Conservation (phyloP, 345 rosid species). For the Arabis hirsuta region DNA sequence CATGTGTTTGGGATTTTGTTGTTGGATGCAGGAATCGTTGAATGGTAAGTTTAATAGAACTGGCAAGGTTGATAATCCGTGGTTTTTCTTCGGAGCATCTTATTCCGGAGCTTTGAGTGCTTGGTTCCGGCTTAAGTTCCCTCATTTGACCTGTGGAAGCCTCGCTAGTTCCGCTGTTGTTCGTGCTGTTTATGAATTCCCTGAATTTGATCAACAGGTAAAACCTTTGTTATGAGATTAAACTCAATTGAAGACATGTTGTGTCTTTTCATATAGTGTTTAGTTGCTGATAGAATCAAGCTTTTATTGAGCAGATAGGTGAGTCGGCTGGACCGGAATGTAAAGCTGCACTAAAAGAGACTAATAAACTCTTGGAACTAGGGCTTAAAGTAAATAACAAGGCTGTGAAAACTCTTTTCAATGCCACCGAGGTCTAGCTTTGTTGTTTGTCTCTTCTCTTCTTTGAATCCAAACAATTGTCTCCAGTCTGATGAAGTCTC, state of each 20-base stretch:
- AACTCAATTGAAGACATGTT: neutral
- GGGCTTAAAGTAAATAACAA: constrained; percentile 63
- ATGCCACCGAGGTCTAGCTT: constrained; percentile 74
- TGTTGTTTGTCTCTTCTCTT: constrained; percentile 24
- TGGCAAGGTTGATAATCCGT: constrained; percentile 62
- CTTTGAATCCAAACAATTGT: neutral
- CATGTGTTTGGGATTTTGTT: constrained; percentile 8
- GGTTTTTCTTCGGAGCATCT: constrained; percentile 88
- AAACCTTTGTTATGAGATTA: neutral
- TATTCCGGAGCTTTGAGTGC: constrained; percentile 97
- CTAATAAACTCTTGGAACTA: constrained; percentile 67
- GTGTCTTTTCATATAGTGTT: neutral
- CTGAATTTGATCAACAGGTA: constrained; percentile 88
- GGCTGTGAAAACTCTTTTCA: constrained; percentile 67
- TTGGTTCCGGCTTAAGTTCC: constrained; percentile 95
- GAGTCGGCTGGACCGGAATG: constrained; percentile 90
- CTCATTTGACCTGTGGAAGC: constrained; percentile 95
- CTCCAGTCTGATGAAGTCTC: constrained; percentile 5
- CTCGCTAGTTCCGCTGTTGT: constrained; percentile 98
- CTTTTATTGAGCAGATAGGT: constrained; percentile 62
- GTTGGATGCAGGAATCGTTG: constrained; percentile 57
- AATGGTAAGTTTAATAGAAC: constrained; percentile 64
- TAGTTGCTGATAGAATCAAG: constrained; percentile 1
- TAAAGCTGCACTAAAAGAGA: constrained; percentile 79
- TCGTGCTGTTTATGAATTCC: constrained; percentile 75